A percentile compares a stretch with the other conserved stretches of the same genome.
These are phyloP conservation scores for Cercospora sesami DNA, from an alignment of 2,329 filamentous ascomycete genomes.

Conservation along the genomic window DNA sequence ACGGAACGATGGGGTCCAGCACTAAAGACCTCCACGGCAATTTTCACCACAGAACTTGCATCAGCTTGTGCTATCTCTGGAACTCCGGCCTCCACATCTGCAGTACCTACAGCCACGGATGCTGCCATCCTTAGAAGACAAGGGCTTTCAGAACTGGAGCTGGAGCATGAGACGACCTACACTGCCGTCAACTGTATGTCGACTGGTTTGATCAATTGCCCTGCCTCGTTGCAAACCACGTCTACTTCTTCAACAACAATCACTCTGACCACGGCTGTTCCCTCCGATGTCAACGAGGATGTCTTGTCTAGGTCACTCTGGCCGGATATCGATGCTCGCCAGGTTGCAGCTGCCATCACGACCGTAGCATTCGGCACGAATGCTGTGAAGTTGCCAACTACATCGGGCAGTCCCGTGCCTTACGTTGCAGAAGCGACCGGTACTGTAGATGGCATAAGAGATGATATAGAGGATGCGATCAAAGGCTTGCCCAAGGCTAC, in stretches of 20 bases:
- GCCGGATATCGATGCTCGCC: background rate
- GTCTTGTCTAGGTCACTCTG: background rate
- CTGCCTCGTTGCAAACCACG: background rate
- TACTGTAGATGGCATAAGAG: background rate
- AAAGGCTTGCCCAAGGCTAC: background rate
- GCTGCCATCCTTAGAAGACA: background rate
- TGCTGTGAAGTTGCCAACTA: background rate
- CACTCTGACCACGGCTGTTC: background rate
- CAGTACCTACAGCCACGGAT: background rate
- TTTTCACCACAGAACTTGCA: background rate
- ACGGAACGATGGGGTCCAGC: background rate
- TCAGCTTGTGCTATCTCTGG: background rate
- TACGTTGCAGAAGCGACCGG: background rate
- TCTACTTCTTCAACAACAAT: background rate
- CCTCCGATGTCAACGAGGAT: background rate
- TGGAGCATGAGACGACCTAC: background rate
- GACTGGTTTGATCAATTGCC: background rate
- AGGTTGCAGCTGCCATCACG: background rate
- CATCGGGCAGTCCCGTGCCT: background rate
- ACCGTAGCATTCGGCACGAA: background rate
- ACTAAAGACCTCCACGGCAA: background rate
- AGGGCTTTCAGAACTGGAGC: background rate
- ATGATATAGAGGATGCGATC: background rate
- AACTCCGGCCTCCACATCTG: background rate
- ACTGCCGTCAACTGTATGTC: background rate